Evolutionary conservation across 139 green algal genomes (phyloP), one percentile per base, ranked within the genome.

Genomic region (Auxenochlorella pyrenoidosa): DNA sequence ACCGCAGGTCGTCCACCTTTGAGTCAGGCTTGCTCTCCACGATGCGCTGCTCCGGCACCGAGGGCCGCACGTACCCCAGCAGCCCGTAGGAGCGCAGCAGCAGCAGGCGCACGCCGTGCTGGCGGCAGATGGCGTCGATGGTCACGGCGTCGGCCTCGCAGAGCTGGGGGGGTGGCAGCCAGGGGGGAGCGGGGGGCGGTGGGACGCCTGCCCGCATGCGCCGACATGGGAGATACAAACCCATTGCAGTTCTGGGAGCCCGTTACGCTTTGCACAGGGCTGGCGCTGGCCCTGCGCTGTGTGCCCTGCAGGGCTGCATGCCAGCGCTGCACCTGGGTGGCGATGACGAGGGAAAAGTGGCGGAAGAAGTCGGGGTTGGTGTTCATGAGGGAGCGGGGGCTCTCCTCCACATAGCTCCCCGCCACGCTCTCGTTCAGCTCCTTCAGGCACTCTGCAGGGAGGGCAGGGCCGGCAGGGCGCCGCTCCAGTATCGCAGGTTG

Each of bases 1-100:
- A 95, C 94, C 95, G 88, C 10, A 99, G 89, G 85, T 99, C 97
- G 28, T 96, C 90, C 26, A 98, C 81, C 32, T 87, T 79, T 47
- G 93, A 97, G 87, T 99, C 97, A 24, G 96, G 97, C 82, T 98
- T 99, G 26, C 94, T 95, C 82, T 99, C 97, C 5, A 99, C 89
- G 0, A 99, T 92, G 19, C 54, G 75, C 76, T 97, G 93, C 92
- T 99, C 97, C 0, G 89, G 75, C 40, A 95, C 76, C 84, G 90
- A 94, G n/a, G 90, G 83, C 92, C 97, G 92, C 86, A 94, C 18
- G 44, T 92, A 94, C 0, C 96, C 97, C 36, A 95, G 75, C 3
- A 99, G 91, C 2, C 97, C 97, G 80, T 98, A 99, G 0, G 94
- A 96, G 1, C 96, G 89, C 22, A 92, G 92, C 30, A 95, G 75